Conservation (phyloP, 768 basidiomycete species). For the Lanmaoa rubissima region DNA sequence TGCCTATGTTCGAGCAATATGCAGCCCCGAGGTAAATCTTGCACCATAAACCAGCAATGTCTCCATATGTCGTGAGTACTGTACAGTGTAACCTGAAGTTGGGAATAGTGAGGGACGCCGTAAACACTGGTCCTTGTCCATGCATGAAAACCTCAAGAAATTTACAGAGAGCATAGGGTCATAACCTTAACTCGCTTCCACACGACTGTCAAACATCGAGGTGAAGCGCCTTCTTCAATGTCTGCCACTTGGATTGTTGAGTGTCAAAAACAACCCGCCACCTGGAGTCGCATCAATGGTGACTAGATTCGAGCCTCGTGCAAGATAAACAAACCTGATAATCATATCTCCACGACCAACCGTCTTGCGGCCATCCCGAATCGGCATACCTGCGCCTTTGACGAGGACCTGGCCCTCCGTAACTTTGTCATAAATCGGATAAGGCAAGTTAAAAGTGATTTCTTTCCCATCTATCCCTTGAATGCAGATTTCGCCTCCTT, state of each 20-base stretch:
- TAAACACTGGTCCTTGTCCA: slow-evolving; percentile 16
- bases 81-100: slow-evolving; percentile 23
- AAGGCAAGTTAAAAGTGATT: slow-evolving; percentile 50
- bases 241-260: slow-evolving; percentile 34
- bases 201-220: slow-evolving; percentile 23
- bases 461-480: slow-evolving; percentile 58
- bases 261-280: slow-evolving; percentile 33
- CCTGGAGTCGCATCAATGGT: slow-evolving; percentile 12
- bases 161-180: slow-evolving; percentile 20
- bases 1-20: neutral
- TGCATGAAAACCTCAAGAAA: slow-evolving; percentile 17
- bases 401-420: slow-evolving; percentile 50
- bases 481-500: slow-evolving; percentile 50
- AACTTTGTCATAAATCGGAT: slow-evolving; percentile 46
- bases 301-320: slow-evolving; percentile 1
- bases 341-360: slow-evolving; percentile 62
- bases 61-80: slow-evolving; percentile 24
- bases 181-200: slow-evolving; percentile 11
- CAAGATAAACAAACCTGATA: slow-evolving; percentile 44
- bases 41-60: slow-evolving; percentile 1
- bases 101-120: slow-evolving; percentile 7
- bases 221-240: slow-evolving; percentile 29
- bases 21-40: neutral
- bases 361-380: slow-evolving; percentile 49
- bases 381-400: slow-evolving; percentile 68